Percentiles rank a stretch among this genome's conserved stretches.
Evolutionary conservation across 257 asterid genomes (phyloP).

Genomic region (Ballota nigra): DNA sequence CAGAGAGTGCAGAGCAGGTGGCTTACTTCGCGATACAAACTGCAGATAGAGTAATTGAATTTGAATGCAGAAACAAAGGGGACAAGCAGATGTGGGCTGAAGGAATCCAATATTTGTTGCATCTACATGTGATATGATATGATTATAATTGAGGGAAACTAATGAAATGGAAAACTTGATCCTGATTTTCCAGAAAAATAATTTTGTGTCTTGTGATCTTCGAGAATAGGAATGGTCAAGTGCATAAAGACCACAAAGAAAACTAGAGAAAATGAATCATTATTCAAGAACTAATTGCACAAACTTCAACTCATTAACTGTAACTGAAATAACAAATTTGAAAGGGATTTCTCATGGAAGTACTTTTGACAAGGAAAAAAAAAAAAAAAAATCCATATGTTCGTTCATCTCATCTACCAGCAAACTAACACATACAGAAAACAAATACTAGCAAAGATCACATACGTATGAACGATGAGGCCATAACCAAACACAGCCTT

Average conservation of each 20-base stretch:
- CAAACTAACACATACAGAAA: background rate
- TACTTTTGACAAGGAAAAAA: conserved; percentile 18
- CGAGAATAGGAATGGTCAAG: conserved; percentile 10
- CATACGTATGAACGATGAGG: background rate
- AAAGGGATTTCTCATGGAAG: background rate
- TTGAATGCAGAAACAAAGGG: conserved; percentile 67
- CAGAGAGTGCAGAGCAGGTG: conserved; percentile 44
- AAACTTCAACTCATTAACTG: background rate
- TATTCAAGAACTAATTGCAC: background rate
- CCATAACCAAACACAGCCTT: background rate
- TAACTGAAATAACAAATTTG: background rate
- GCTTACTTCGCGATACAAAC: conserved; percentile 80
- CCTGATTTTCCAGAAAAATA: conserved; percentile 6
- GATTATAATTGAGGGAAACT: conserved; percentile 11
- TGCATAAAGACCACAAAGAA: background rate
- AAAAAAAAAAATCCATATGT: background rate
- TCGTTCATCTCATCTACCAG: background rate
- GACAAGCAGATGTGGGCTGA: conserved; percentile 77
- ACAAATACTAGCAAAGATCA: background rate
- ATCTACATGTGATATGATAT: conserved; percentile 38
- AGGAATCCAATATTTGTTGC: conserved; percentile 77
- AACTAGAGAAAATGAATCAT: background rate
- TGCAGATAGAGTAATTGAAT: conserved; percentile 69
- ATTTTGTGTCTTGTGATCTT: background rate
- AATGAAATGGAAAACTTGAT: conserved; percentile 5